These are phyloP conservation scores for Podaxis sp. DNA, from an alignment of 768 basidiomycete species.

Conservation along the genomic window DNA sequence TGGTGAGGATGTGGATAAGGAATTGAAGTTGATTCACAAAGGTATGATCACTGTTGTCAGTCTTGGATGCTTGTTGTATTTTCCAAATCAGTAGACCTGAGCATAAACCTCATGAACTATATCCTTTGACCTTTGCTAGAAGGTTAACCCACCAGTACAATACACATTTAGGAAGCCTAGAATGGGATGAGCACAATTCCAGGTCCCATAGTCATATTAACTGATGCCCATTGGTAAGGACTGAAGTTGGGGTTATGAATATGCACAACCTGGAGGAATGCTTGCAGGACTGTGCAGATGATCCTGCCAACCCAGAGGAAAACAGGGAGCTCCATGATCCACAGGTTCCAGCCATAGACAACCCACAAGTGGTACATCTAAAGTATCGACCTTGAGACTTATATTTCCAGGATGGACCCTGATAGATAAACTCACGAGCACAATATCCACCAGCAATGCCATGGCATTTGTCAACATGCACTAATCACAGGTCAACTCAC, in stretches of 20 bases:
- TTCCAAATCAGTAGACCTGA: neutral
- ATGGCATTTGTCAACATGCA: neutral
- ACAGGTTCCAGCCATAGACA: neutral
- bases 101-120: neutral
- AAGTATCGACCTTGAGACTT: neutral
- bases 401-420: neutral
- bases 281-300: conserved; percentile 3
- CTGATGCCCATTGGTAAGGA: neutral
- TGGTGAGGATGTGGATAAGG: neutral
- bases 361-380: conserved; percentile 16
- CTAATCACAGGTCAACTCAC: neutral
- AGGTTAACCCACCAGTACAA: conserved; percentile 6
- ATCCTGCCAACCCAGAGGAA: conserved; percentile 15
- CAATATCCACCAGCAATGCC: conserved; percentile 2
- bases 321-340: conserved; percentile 7
- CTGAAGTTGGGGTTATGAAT: conserved; percentile 3
- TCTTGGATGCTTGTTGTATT: neutral
- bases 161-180: conserved; percentile 16
- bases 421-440: neutral
- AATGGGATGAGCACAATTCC: conserved; percentile 13
- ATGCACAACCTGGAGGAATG: conserved; percentile 8
- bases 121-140: neutral
- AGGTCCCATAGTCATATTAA: conserved; percentile 13
- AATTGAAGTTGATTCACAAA: neutral
- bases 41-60: neutral